Base-by-base conservation (phyloP, 1,284 basidiomycete species). In the Tilletia horrida region DNA sequence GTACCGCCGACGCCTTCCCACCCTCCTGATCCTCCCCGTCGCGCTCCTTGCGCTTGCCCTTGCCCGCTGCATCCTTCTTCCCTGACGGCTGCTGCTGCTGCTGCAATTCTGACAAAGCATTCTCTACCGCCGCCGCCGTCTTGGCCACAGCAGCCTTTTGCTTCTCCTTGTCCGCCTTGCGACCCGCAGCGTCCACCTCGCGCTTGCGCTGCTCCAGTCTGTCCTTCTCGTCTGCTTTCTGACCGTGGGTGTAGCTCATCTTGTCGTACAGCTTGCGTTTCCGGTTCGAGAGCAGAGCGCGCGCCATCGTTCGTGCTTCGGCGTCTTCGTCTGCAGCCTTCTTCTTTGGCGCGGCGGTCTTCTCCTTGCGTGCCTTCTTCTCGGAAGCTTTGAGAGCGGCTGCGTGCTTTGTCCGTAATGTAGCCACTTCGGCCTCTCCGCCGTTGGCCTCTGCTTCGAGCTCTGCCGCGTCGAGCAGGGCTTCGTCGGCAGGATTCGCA, bases 201-300 rank as follows among this genome's bases (percentile, higher is more conserved):
- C 16, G 48, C 42, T 64, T 64, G 52, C 62, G 78, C 66, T 76
- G 67, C 67, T 76, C 69, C 63, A 79, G 65, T 48, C 72, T 71
- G 67, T 68, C 65, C 66, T 71, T 74, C 89, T 96, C 93, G 43
- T 87, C 85, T 29, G 86, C 85, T 70, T 89, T 88, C 83, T 91
- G 92, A 81, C 87, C 87, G 81, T 94, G 87, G 70, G 89, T 89
- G 83, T 92, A 89, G 84, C 93, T 92, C 88, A 97, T 91, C 85
- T 91, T 91, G 83, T 95, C 92, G 84, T 96, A 97, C 76, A 98
- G 83, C 84, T 96, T 97, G 77, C 89, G 88, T 84, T 97, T 91
- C 85, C 91, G 94, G 85, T 94, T 96, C 84, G 91, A 95, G 88
- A 98, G 90, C 88, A 98, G 88, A 88, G 96, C 96, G 86, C 95